Evolutionary conservation across 495 filamentous ascomycete species (phyloP), one percentile per base, ranked within the genome.

Genomic region (Immersiella caudata): DNA sequence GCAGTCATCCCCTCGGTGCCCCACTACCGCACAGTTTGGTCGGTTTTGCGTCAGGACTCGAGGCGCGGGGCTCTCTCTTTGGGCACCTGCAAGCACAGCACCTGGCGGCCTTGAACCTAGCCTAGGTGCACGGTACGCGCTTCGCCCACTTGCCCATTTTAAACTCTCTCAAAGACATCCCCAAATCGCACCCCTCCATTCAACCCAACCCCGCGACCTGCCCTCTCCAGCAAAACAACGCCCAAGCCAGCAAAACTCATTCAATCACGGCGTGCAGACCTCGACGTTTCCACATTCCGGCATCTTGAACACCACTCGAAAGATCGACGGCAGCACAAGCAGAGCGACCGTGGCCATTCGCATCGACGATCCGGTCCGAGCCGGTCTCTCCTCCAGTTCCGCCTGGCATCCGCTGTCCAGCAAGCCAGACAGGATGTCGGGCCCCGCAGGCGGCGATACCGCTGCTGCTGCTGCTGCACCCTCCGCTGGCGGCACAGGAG

Each of bases 391-490:
- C 29, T 64, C 62, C 63, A 59, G 62, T 54, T 59, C 54, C 59
- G 68, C 70, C 68, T 71, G 64, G 36, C 68, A 66, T 66, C 66
- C 73, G 52, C 64, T 66, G 33, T 62, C 33, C 58, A 64, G 62
- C 60, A 67, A 70, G 55, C 5, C 61, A 70, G 69, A 62, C 70
- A 74, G 57, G 60, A 78, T 78, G 76, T 74, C 76, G 63, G 72
- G 72, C 72, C 64, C 70, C 69, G 67, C 71, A 58, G 59, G 52
- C 62, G 68, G 57, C 66, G 69, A 69, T 62, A 68, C 69, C 49
- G 60, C 60, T 24, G 54, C 66, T 55, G 60, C 60, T 24, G 54
- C 66, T 61, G 68, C 69, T 29, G 65, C 70, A 58, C 58, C 64
- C 55, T 62, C 61, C 70, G 61, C 67, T 25, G 62, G 58, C 27